phyloP scores from a whole-genome alignment of 345 rosid genomes.

The Cochlearia excelsa region DNA sequence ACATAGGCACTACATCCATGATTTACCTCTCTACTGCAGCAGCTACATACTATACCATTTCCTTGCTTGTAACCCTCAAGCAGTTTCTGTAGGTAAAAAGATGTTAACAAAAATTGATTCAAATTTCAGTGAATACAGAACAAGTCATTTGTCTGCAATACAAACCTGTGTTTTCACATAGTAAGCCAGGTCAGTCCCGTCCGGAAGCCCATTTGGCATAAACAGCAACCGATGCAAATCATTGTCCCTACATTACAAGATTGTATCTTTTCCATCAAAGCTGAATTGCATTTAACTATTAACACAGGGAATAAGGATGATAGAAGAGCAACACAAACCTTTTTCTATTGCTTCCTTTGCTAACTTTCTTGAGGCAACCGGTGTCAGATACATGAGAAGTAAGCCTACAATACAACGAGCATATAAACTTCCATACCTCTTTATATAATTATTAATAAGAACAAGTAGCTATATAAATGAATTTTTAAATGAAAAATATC shows the following conservation, averaged over 20 bases:
- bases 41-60: slow-evolving; percentile 76
- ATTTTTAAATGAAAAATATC: slow-evolving; percentile 15
- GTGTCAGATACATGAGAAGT: slow-evolving; percentile 38
- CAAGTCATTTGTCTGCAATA: slow-evolving; percentile 11
- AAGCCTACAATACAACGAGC: slow-evolving; percentile 45
- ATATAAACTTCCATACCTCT: background rate
- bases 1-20: slow-evolving; percentile 11
- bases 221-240: slow-evolving; percentile 88
- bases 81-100: slow-evolving; percentile 46
- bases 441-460: background rate
- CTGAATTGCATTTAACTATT: slow-evolving; percentile 3
- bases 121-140: slow-evolving; percentile 7
- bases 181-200: slow-evolving; percentile 87
- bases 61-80: slow-evolving; percentile 83
- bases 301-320: slow-evolving; percentile 6
- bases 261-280: slow-evolving; percentile 9
- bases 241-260: slow-evolving; percentile 63
- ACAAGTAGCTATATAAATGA: background rate
- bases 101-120: slow-evolving; percentile 5
- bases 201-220: slow-evolving; percentile 94
- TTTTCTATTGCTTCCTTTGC: slow-evolving; percentile 66
- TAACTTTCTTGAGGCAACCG: slow-evolving; percentile 52
- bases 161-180: slow-evolving; percentile 81
- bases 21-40: slow-evolving; percentile 79
- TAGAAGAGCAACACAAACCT: slow-evolving; percentile 43